These are phyloP conservation scores for Fabrea salina DNA, from an alignment of 169 alveolate genomes.

Conservation along the genomic window DNA sequence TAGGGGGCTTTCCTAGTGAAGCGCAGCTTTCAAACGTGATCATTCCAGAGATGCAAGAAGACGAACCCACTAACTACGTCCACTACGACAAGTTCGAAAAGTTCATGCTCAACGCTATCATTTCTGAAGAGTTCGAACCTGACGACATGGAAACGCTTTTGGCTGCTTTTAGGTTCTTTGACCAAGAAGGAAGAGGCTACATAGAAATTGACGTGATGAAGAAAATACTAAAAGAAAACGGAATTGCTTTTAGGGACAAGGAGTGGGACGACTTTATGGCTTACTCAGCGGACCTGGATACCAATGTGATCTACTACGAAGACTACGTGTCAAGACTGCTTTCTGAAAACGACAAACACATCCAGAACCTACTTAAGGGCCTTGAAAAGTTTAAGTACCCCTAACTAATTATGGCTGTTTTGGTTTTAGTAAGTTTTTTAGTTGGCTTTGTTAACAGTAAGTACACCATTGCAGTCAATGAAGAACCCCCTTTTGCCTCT, in stretches of 20 bases:
- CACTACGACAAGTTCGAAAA: conserved; percentile 76
- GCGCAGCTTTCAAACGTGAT: conserved; percentile 75
- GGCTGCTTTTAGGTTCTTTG: conserved; percentile 78
- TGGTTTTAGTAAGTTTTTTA: neutral
- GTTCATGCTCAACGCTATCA: conserved; percentile 68
- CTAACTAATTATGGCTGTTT: neutral
- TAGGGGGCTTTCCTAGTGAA: conserved; percentile 81
- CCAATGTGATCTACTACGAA: conserved; percentile 71
- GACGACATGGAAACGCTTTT: conserved; percentile 77
- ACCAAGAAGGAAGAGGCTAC: conserved; percentile 79
- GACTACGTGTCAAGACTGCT: conserved; percentile 73
- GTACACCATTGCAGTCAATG: neutral
- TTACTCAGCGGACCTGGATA: conserved; percentile 60
- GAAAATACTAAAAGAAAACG: conserved; percentile 53
- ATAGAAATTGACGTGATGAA: conserved; percentile 70
- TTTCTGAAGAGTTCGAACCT: conserved; percentile 75
- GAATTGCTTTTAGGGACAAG: conserved; percentile 66
- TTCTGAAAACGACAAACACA: conserved; percentile 62
- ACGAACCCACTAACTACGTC: conserved; percentile 73
- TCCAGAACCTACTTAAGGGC: conserved; percentile 51
- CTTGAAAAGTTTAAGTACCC: conserved; percentile 43
- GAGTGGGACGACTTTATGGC: conserved; percentile 58
- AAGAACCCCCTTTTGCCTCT: conserved; percentile 1
- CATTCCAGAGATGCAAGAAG: conserved; percentile 67
- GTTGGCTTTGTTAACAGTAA: neutral